These are phyloP conservation scores for Syzygium malaccense DNA, from an alignment of 441 rosid genomes.

Conservation along the genomic window DNA sequence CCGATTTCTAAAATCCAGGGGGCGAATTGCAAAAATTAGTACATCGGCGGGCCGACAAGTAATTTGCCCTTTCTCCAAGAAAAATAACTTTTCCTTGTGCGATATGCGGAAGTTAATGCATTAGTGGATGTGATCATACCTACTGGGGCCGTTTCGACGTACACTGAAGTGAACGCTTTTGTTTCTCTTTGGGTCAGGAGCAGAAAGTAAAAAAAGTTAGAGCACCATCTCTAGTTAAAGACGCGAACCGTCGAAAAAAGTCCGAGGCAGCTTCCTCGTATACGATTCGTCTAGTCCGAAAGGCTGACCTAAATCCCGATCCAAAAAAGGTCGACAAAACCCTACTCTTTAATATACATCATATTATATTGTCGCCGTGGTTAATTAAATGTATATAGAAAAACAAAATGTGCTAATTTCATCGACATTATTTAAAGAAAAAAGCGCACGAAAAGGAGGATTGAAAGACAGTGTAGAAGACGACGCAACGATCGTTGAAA, in stretches of 20 bases:
- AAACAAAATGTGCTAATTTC: neutral
- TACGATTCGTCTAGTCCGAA: neutral
- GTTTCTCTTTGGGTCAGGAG: neutral
- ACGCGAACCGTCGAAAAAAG: neutral
- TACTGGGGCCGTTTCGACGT: neutral
- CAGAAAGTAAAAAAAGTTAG: neutral
- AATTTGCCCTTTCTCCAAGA: neutral
- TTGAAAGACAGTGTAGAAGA: neutral
- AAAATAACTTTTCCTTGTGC: neutral
- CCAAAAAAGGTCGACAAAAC: neutral
- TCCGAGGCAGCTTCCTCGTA: neutral
- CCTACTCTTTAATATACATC: neutral
- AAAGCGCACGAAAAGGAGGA: neutral
- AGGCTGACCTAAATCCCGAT: neutral
- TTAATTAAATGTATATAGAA: neutral
- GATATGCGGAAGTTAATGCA: neutral
- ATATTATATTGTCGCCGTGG: neutral
- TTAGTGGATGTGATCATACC: neutral
- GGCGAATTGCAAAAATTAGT: neutral
- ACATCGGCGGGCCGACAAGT: neutral
- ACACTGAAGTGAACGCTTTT: neutral
- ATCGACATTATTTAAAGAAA: neutral
- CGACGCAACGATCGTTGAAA: neutral
- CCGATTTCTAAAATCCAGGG: too few species aligned
- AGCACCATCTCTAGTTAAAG: neutral